Conservation (phyloP, 345 rosid genomes). For the Gossypium australe region DNA sequence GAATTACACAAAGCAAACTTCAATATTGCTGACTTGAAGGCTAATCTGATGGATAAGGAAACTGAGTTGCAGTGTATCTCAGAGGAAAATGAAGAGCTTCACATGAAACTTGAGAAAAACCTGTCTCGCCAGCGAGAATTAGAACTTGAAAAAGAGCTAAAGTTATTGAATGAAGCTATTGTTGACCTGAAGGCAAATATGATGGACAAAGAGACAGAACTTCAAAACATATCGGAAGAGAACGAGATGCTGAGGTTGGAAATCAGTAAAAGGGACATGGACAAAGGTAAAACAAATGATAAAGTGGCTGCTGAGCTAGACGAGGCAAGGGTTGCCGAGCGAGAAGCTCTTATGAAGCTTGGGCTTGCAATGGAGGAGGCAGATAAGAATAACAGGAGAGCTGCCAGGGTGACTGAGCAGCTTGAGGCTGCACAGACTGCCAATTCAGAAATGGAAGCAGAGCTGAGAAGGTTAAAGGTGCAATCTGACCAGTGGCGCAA, state of each 20-base stretch:
- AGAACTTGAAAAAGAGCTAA: conserved; percentile 42
- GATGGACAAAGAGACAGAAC: conserved; percentile 73
- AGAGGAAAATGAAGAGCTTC: conserved; percentile 66
- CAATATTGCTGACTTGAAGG: conserved; percentile 63
- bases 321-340: conserved; percentile 42
- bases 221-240: conserved; percentile 58
- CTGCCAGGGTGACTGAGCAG: conserved; percentile 63
- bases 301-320: conserved; percentile 31
- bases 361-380: conserved; percentile 72
- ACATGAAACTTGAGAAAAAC: conserved; percentile 41
- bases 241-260: conserved; percentile 59
- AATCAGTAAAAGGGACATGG: conserved; percentile 42
- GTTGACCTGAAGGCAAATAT: conserved; percentile 54
- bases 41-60: conserved; percentile 83
- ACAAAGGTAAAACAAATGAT: conserved; percentile 27
- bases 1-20: conserved; percentile 53
- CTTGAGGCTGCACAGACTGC: conserved; percentile 75
- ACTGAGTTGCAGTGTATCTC: conserved; percentile 64
- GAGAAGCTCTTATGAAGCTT: conserved; percentile 62
- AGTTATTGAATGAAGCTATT: conserved; percentile 39
- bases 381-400: conserved; percentile 65
- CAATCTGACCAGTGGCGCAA: conserved; percentile 99
- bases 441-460: conserved; percentile 64
- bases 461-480: conserved; percentile 83
- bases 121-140: conserved; percentile 24